Evolutionary conservation across 805 yeast species (phyloP), one percentile per base, ranked within the genome.

Genomic region (Saturnispora galanensis): DNA sequence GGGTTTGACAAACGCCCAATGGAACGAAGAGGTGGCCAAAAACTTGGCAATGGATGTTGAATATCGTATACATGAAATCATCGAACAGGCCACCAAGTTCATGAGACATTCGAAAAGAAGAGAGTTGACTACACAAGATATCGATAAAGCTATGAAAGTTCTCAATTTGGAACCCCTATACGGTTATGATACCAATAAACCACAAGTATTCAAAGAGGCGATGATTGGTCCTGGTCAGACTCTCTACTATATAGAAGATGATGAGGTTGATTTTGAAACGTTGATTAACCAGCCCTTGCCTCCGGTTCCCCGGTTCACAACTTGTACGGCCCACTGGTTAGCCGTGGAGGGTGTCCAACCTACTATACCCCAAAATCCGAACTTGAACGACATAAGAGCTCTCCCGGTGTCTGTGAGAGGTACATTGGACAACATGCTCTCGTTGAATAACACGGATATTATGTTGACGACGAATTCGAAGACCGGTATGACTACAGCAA

Each of bases 261-360:
- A 93, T 52, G 97, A 89, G 57, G 80, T 90, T 31, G 97, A 93
- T 60, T 85, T 93, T 57, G 98, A 94, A 59, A 85, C 85, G 56
- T 69, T 94, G 46, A 84, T 93, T 53, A 90, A 93, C 59, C 90
- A 84, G 59, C 97, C 96, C 30, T 68, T 93, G 48, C 99, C 99
- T 5, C 86, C 83, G 56, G 95, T 94, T 3, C 98, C 99, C 4
- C 74, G 97, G 47, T 80, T 82, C 48, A 81, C 95, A 2, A 81
- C 96, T 0, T 89, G 85, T 62, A 88, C 97, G 0, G 95, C 97
- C 5, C 95, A 84, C 60, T 90, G 98, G 97, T 70, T 94, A 30
- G 97, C 98, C 0, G 85, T 93, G 44, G 99, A 93, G 64, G 99
- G 99, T 47, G 95, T 93, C 8, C 99, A 93, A 59, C 98, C 99